phyloP scores from a whole-genome alignment of 1,139 yeast species.

The Suhomyces terraborum region DNA sequence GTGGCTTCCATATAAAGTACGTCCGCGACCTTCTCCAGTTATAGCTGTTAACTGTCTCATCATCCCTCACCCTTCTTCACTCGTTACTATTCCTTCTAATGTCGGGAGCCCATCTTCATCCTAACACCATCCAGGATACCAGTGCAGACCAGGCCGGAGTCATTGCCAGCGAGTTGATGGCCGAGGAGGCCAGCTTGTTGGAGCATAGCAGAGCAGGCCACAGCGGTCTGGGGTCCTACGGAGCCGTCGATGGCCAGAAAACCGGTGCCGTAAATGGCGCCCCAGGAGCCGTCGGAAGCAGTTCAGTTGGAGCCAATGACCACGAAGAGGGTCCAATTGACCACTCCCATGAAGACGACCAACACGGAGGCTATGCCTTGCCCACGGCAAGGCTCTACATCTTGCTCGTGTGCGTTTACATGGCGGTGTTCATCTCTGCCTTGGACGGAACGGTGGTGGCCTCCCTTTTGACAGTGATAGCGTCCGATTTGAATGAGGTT shows the following conservation, averaged over 20 bases:
- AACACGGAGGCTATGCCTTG: conserved; percentile 29
- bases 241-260: not conserved
- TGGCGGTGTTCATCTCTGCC: conserved; percentile 47
- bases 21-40: too few relatives aligned
- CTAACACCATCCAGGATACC: conserved; percentile 35
- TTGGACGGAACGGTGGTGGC: conserved; percentile 49
- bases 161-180: conserved; percentile 51
- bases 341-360: conserved; percentile 2
- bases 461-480: conserved; percentile 43
- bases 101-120: conserved; percentile 19
- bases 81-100: too few relatives aligned
- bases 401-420: conserved; percentile 38
- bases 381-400: conserved; percentile 34
- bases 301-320: too few relatives aligned
- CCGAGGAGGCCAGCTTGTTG: conserved; percentile 33
- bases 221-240: not conserved
- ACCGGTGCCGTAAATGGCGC: too few relatives aligned
- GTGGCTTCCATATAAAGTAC: too few relatives aligned
- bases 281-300: too few relatives aligned
- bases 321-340: not conserved
- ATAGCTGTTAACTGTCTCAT: too few relatives aligned
- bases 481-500: conserved; percentile 45
- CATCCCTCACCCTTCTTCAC: too few relatives aligned
- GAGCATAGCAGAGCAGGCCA: not conserved
- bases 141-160: conserved; percentile 50